phyloP scores from a whole-genome alignment of 768 basidiomycete genomes.

The Chalciporus pseudorubinellus region DNA sequence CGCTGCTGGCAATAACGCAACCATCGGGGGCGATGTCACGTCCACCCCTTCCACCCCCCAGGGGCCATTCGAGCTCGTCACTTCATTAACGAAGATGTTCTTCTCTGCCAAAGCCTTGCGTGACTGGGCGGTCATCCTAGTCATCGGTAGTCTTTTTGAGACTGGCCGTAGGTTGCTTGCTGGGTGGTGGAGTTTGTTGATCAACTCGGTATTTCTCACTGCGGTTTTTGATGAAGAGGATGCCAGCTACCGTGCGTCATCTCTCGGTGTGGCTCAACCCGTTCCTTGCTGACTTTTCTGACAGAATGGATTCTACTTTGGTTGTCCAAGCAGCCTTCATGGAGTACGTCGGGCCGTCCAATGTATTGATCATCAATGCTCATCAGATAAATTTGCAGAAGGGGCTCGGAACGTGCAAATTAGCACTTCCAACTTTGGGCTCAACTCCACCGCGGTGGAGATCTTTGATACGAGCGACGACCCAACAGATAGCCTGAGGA shows the following conservation, averaged over 20 bases:
- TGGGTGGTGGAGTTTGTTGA: slow-evolving; percentile 41
- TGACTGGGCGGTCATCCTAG: slow-evolving; percentile 64
- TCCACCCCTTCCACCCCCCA: background rate
- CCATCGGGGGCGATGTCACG: slow-evolving; percentile 14
- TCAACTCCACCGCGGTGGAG: slow-evolving; percentile 30
- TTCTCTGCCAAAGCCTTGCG: slow-evolving; percentile 53
- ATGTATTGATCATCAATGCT: background rate
- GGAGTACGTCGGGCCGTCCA: slow-evolving; percentile 40
- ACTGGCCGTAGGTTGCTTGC: slow-evolving; percentile 48
- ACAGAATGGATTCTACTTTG: slow-evolving; percentile 72
- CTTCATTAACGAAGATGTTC: slow-evolving; percentile 42
- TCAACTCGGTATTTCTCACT: slow-evolving; percentile 59
- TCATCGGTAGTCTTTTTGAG: slow-evolving; percentile 63
- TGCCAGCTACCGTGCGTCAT: slow-evolving; percentile 47
- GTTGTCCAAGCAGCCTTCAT: slow-evolving; percentile 61
- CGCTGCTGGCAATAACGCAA: slow-evolving; percentile 9
- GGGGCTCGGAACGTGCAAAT: slow-evolving; percentile 52
- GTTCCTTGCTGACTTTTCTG: background rate
- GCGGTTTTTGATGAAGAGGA: slow-evolving; percentile 61
- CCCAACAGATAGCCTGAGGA: slow-evolving; percentile 21
- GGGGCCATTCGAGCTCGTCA: slow-evolving; percentile 21
- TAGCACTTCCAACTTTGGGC: slow-evolving; percentile 42
- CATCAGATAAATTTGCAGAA: slow-evolving; percentile 12
- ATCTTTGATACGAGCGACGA: slow-evolving; percentile 26
- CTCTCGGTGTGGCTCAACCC: background rate